A percentile compares a stretch with the other conserved stretches of the same genome.
phyloP scores from a whole-genome alignment of 352 stramenopile species.

The Phytopythium montanum region DNA sequence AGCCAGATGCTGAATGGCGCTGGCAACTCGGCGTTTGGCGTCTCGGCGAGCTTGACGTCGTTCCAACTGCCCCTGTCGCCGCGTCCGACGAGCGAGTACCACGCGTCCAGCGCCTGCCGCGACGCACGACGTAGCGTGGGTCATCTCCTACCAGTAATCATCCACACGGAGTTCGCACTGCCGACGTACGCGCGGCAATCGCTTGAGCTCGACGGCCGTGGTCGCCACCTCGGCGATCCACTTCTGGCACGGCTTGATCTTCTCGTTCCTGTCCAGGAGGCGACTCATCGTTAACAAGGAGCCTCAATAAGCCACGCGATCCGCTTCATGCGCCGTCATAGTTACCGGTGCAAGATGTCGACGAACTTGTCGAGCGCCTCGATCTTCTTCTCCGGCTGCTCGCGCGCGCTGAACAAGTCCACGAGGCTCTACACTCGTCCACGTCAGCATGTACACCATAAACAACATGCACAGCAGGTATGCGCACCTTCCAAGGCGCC shows the following conservation, averaged over 20 bases:
- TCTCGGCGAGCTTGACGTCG: constrained; percentile 40
- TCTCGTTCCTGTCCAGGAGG: constrained; percentile 43
- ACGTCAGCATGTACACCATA: constrained; percentile 5
- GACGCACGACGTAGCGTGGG: neutral
- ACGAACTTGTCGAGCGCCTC: constrained; percentile 71
- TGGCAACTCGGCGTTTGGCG: constrained; percentile 66
- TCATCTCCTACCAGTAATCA: neutral
- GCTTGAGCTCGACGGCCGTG: constrained; percentile 49
- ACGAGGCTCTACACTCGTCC: constrained; percentile 50
- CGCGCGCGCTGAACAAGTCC: constrained; percentile 58
- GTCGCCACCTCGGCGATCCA: constrained; percentile 64
- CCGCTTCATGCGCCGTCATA: neutral
- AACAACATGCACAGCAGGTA: neutral
- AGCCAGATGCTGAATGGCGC: constrained; percentile 65
- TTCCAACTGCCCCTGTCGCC: constrained; percentile 11
- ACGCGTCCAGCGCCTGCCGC: constrained; percentile 67
- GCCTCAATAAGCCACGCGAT: neutral
- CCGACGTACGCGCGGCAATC: constrained; percentile 33
- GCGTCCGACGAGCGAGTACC: constrained; percentile 60
- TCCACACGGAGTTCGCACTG: neutral
- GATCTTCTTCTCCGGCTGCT: constrained; percentile 57
- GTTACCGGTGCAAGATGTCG: constrained; percentile 58
- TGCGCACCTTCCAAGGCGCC: constrained; percentile 71
- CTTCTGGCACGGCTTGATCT: constrained; percentile 78
- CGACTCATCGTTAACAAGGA: neutral